These are phyloP conservation scores for Melaleuca quinquenervia DNA, from an alignment of 345 rosid species.

Conservation along the genomic window DNA sequence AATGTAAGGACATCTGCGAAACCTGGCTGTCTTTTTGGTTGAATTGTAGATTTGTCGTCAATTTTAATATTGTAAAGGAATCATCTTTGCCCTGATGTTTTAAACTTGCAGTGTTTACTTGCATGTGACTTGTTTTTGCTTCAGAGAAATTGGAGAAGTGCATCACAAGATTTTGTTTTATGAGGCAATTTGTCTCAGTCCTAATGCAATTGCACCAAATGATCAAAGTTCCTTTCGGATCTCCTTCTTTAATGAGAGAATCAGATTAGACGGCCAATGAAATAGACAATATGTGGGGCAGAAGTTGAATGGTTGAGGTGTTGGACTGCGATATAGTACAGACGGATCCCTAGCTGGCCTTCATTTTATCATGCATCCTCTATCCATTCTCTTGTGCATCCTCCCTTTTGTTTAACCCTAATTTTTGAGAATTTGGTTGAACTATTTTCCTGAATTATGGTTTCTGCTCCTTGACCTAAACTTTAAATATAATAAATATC, in stretches of 20 bases:
- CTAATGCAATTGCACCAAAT: not conserved
- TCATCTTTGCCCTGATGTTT: not conserved
- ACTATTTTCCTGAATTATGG: not conserved
- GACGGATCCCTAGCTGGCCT: not conserved
- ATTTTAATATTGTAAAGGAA: not conserved
- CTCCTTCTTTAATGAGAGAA: not conserved
- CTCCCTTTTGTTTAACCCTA: not conserved
- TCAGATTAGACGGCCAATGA: not conserved
- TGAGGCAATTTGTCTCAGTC: not conserved
- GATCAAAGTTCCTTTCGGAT: not conserved
- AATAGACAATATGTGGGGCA: not conserved
- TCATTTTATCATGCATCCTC: not conserved
- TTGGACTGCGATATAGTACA: not conserved
- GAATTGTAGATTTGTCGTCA: not conserved
- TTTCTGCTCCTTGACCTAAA: not conserved
- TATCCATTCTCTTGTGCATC: not conserved
- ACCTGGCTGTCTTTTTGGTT: not conserved
- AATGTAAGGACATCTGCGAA: not conserved
- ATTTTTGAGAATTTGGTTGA: not conserved
- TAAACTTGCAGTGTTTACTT: not conserved
- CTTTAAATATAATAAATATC: not conserved
- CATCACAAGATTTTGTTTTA: not conserved
- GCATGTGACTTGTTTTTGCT: not conserved
- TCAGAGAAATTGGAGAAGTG: not conserved
- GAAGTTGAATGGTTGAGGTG: not conserved